Evolutionary conservation across 2,329 filamentous ascomycete species (phyloP).

Genomic region (Verticillium tricorpus): DNA sequence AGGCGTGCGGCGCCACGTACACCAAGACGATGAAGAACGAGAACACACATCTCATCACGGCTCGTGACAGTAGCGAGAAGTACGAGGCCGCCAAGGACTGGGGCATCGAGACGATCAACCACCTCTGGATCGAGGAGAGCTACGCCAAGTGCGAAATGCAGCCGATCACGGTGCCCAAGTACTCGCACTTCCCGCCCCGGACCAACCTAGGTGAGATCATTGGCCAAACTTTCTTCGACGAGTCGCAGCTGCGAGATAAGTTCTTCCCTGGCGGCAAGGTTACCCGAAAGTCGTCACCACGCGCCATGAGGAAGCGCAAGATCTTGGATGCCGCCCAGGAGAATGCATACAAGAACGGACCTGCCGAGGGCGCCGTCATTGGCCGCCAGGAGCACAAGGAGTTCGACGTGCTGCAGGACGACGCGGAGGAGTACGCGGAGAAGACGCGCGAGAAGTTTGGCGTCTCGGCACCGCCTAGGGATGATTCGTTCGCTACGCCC

Average conservation of each 20-base stretch:
- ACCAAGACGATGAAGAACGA: slow-evolving; percentile 94
- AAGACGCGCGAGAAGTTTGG: slow-evolving; percentile 27
- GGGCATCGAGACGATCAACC: slow-evolving; percentile 86
- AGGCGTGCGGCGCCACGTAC: slow-evolving; percentile 77
- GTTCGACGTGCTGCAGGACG: slow-evolving; percentile 40
- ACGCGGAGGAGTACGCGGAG: slow-evolving; percentile 28
- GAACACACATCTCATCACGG: slow-evolving; percentile 93
- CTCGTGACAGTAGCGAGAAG: slow-evolving; percentile 86
- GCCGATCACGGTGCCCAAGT: slow-evolving; percentile 67
- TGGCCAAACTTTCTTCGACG: slow-evolving; percentile 79
- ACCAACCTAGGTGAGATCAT: slow-evolving; percentile 93
- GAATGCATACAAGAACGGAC: slow-evolving; percentile 42
- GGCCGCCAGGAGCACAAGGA: slow-evolving; percentile 33
- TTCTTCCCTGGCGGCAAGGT: slow-evolving; percentile 59
- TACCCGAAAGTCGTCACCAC: slow-evolving; percentile 25
- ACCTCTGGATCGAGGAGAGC: slow-evolving; percentile 96
- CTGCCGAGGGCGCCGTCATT: slow-evolving; percentile 42
- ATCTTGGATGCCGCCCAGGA: slow-evolving; percentile 46
- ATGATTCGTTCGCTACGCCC: slow-evolving; percentile 43
- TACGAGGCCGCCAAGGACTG: slow-evolving; percentile 89
- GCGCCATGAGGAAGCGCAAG: slow-evolving; percentile 44
- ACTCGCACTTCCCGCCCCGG: slow-evolving; percentile 79
- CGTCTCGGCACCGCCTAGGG: slow-evolving; percentile 19
- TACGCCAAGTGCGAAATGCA: slow-evolving; percentile 84
- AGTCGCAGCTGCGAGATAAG: slow-evolving; percentile 53